Percentiles rank a stretch among this genome's conserved stretches.
Conservation (phyloP, 768 basidiomycete species). For the Pleurotus citrinopileatus region DNA sequence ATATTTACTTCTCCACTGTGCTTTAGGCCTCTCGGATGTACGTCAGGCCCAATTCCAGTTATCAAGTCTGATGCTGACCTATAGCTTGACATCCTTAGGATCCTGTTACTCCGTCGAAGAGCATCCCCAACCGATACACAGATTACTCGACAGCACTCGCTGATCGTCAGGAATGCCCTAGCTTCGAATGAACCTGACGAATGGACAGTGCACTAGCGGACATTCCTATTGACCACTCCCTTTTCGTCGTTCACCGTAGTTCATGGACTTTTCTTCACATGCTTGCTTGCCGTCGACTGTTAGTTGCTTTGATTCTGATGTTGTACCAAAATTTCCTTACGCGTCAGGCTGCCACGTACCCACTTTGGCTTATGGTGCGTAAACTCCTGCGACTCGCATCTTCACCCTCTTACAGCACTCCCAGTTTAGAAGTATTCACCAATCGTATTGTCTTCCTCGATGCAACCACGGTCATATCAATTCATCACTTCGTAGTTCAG, state of each 20-base stretch:
- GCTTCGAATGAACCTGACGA: neutral
- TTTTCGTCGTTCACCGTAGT: neutral
- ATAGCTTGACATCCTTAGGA: neutral
- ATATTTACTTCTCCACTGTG: neutral
- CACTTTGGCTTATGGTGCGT: too few relatives aligned
- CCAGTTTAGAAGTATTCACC: too few relatives aligned
- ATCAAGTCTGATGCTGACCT: neutral
- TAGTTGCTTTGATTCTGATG: too few relatives aligned
- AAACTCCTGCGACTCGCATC: too few relatives aligned
- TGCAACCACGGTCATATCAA: neutral
- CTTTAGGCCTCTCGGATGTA: neutral
- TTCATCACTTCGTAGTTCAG: too few relatives aligned
- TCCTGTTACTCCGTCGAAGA: neutral
- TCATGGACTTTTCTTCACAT: neutral
- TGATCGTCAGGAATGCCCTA: neutral
- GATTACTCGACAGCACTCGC: neutral
- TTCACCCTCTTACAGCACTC: too few relatives aligned
- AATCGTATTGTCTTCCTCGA: too few relatives aligned
- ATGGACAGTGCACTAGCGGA: neutral
- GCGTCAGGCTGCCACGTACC: too few relatives aligned
- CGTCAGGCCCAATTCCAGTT: neutral
- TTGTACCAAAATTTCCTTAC: too few relatives aligned
- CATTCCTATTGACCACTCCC: neutral
- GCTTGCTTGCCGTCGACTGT: too few relatives aligned
- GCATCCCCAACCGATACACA: neutral